Evolutionary conservation across 345 rosid genomes (phyloP).

Genomic region (Brassica carinata): DNA sequence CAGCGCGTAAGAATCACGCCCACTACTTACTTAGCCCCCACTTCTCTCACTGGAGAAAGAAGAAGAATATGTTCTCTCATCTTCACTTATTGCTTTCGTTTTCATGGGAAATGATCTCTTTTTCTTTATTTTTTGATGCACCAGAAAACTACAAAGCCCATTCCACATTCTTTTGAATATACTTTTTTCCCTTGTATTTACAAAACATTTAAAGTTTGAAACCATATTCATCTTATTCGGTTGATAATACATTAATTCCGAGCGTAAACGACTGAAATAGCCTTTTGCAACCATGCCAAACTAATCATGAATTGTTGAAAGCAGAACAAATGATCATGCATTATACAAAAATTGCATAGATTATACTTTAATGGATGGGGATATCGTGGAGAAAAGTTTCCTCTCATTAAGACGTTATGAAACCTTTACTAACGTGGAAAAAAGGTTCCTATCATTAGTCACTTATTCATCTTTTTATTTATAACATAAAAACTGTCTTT

Average conservation of each 20-base stretch:
- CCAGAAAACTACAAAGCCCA: conserved; percentile 23
- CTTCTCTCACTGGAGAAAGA: neutral
- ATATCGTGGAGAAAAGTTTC: conserved; percentile 11
- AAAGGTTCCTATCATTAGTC: conserved; percentile 25
- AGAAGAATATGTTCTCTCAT: conserved; percentile 68
- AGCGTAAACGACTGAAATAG: neutral
- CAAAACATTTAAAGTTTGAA: neutral
- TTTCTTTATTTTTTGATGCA: neutral
- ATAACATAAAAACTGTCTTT: conserved; percentile 7
- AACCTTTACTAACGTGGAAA: conserved; percentile 26
- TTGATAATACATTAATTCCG: neutral
- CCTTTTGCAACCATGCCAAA: neutral
- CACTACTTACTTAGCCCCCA: conserved; percentile 40
- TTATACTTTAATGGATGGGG: no score
- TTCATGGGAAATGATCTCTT: conserved; percentile 9
- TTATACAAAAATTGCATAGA: neutral
- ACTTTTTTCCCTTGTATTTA: neutral
- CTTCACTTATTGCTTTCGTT: conserved; percentile 40
- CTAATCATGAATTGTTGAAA: neutral
- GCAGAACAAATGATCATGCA: neutral
- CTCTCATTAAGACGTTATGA: conserved; percentile 13
- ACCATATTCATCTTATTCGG: neutral
- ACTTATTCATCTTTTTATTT: conserved; percentile 19
- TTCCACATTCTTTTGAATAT: conserved; percentile 35
- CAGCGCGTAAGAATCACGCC: conserved; percentile 67